Percentiles rank a stretch among this genome's conserved stretches.
Conservation (phyloP, 2,329 filamentous ascomycete genomes). For the Beauveria asiatica region DNA sequence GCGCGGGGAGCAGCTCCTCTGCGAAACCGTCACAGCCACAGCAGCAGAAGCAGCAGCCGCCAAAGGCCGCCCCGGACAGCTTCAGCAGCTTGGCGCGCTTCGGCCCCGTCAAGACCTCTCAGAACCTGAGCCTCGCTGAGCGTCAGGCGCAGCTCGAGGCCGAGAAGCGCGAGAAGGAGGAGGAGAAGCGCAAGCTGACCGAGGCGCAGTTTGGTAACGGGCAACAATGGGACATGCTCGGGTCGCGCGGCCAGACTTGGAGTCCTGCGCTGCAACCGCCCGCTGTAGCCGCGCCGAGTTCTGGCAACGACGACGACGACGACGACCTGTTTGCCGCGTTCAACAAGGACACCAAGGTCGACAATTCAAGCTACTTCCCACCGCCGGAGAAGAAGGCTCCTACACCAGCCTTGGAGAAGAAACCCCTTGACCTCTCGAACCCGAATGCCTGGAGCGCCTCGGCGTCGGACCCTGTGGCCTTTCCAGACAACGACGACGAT, state of each 20-base stretch:
- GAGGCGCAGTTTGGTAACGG: slow-evolving; percentile 71
- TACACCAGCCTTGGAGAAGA: slow-evolving; percentile 35
- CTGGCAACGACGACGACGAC: slow-evolving; percentile 43
- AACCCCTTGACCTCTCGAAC: slow-evolving; percentile 40
- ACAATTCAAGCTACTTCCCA: slow-evolving; percentile 57
- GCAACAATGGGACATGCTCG: slow-evolving; percentile 69
- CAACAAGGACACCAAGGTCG: slow-evolving; percentile 56
- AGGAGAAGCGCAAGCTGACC: slow-evolving; percentile 60
- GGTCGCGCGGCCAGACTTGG: slow-evolving; percentile 39
- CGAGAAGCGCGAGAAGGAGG: slow-evolving; percentile 64
- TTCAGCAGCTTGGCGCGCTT: slow-evolving; percentile 70
- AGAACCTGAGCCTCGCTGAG: slow-evolving; percentile 70
- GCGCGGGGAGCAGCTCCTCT: slow-evolving; percentile 29
- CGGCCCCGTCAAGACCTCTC: slow-evolving; percentile 44
- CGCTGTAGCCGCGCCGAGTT: slow-evolving; percentile 10
- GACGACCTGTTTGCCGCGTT: slow-evolving; percentile 62
- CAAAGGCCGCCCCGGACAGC: slow-evolving; percentile 48
- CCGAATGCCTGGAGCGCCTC: slow-evolving; percentile 44
- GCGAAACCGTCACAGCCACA: slow-evolving; percentile 32
- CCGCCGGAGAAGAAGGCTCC: slow-evolving; percentile 38
- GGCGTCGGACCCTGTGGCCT: slow-evolving; percentile 22
- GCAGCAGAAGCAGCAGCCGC: neutral
- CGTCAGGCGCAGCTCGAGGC: slow-evolving; percentile 60
- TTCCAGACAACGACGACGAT: slow-evolving; percentile 68
- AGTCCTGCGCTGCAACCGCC: slow-evolving; percentile 22